Base-by-base conservation (phyloP, 495 filamentous ascomycete genomes). In the Penicillium egyptiacum region DNA sequence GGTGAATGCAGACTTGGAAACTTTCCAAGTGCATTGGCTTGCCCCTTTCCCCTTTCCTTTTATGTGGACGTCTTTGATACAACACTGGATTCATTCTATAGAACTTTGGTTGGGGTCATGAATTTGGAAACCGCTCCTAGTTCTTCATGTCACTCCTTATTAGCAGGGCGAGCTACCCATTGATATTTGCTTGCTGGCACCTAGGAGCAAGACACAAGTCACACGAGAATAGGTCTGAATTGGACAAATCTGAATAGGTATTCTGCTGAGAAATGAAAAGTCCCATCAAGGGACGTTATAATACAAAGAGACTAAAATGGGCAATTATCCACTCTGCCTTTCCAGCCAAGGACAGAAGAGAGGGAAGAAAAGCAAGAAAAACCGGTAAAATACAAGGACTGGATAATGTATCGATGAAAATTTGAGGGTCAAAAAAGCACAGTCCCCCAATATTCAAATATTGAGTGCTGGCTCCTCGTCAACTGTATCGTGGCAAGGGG, bases 301-400 rank as follows among this genome's bases (percentile, higher is more conserved):
- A 28, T 55, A 55, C 52, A 43, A 31, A 23, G 23, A 17, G 52
- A 16, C 26, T 44, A 20, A 46, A 5, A 16, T n/a, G 25, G n/a
- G 30, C 22, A 19, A 37, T 14, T 9, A 16, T 51, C 49, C 49
- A n/a, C 12, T 40, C 9, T n/a, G 22, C 22, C 23, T 20, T n/a
- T 28, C 28, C 23, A n/a, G 31, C 19, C 3, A 22, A 42, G 16
- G 19, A 19, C n/a, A 35, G 12, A 17, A 16, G 19, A 42, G 28
- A 17, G 31, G 14, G 6, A n/a, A 6, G 20, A 37, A 28, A 28
- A 39, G 8, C 6, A 28, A 19, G 31, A 40, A 51, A 14, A 22
- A 26, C 14, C n/a, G 9, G 4, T 53, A 43, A 33, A 53, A 42
- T 53, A 53, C 50, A 53, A 31, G 22, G 37, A 20, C 23, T 42